phyloP scores from a whole-genome alignment of 345 rosid genomes.

The Citrus mangshanensis region DNA sequence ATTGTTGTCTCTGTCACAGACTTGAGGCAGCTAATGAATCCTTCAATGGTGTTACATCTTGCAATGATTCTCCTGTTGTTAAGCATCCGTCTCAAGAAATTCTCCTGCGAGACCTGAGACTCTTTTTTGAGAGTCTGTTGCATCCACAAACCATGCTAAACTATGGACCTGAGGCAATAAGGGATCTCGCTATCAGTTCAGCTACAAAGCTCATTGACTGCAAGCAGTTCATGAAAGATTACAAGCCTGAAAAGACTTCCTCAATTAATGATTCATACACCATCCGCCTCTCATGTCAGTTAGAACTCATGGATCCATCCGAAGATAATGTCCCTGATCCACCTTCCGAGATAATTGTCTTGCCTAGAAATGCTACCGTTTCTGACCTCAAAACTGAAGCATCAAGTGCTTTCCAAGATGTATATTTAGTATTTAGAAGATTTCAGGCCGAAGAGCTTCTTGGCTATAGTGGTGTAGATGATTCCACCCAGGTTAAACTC shows the following conservation, averaged over 20 bases:
- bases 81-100: conserved; percentile 42
- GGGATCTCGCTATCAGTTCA: conserved; percentile 27
- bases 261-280: conserved; percentile 6
- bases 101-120: conserved; percentile 44
- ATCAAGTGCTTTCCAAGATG: conserved; percentile 53
- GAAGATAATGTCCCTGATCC: conserved; percentile 25
- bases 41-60: neutral
- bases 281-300: conserved; percentile 39
- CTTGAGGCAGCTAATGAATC: conserved; percentile 43
- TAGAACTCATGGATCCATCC: conserved; percentile 38
- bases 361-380: conserved; percentile 43
- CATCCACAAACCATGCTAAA: conserved; percentile 37
- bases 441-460: conserved; percentile 58
- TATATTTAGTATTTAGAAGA: conserved; percentile 49
- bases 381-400: conserved; percentile 55
- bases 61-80: conserved; percentile 18
- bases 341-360: conserved; percentile 43
- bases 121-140: conserved; percentile 41
- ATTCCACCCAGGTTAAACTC: conserved; percentile 54
- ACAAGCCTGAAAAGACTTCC: conserved; percentile 25
- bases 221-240: conserved; percentile 69
- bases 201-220: conserved; percentile 66
- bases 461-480: conserved; percentile 55
- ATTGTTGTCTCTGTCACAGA: conserved; percentile 35
- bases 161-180: conserved; percentile 26